Base-by-base conservation (phyloP, 805 yeast genomes). In the Helenozyma baotianmanensis region DNA sequence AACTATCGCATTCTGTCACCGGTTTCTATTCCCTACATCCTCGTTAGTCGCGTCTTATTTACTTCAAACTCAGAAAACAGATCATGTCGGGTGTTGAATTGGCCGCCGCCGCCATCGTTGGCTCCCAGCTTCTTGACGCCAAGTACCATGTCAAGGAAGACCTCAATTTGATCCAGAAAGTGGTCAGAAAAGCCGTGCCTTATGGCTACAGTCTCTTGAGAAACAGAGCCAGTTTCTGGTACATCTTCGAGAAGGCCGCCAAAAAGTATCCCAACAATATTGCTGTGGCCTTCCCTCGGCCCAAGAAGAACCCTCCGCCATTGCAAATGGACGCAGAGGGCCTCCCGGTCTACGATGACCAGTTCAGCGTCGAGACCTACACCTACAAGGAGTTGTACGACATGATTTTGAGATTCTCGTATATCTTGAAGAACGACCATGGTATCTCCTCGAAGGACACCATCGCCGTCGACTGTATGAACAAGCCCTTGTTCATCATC, bases 401-500 rank as follows among this genome's bases (percentile, higher is more conserved):
- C 30, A 70, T 78, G 47, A 73, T 84, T 5, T 66, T 84, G 40
- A 61, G 81, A 40, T 64, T 86, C 43, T 79, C 94, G 3, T 70
- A 74, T 45, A 72, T 85, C 27, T 64, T 90, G 45, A 72, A 64
- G 29, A 56, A 71, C 40, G 77, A 80, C 36, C 80, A 78, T 48
- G 81, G 81, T 2, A 74, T 89, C 23, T 61, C 76, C 13, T 60
- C 76, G 10, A 79, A 80, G 25, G 85, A 85, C 43, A 71, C 78
- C 8, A 76, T 90, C 28, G 94, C 84, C 0, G 49, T 90, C 27
- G 81, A 80, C 49, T 82, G 77, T 51, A 81, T 84, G 50, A 89
- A 89, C 58, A 86, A 82, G 53, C 95, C 96, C 2, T 63, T 87
- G 41, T 85, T 84, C 48, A 59, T 89, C 11, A 70, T 88, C 33